Base-by-base conservation (phyloP, 306 rosid species). In the Glycyrrhiza uralensis region DNA sequence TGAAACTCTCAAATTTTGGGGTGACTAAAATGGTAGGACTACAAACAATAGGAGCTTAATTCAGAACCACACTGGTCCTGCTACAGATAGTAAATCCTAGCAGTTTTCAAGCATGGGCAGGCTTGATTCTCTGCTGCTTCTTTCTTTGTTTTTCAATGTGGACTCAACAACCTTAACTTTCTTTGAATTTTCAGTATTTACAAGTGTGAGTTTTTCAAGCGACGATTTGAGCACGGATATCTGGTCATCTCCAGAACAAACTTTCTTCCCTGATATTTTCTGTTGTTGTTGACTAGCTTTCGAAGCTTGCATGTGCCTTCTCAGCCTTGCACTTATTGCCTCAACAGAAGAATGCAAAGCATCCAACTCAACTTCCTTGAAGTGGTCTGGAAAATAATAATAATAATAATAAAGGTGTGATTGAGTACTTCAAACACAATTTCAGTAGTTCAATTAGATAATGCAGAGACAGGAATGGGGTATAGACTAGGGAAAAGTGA, bases 161-260 rank as follows among this genome's bases (percentile, higher is more conserved):
- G 92, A 83, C 61, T 88, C 98, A 20, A 92, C 95, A 23, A 90
- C 71, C 80, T 88, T 86, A 47, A 90, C 87, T 87, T 79, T 92
- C 76, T 87, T 82, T 0, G 92, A 13, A 66, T 92, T 92, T 51
- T 88, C 80, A 50, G 87, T 79, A 80, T 86, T 92, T 55, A 90
- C 74, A 38, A 92, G 91, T 5, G 96, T 28, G 69, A 72, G 90
- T 85, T 88, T 80, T 88, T 89, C 12, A 30, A 92, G 93, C 1
- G 88, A 82, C 5, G 90, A 83, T 81, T 90, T 86, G 84, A 92
- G 96, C 70, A 73, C 67, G 44, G 87, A 86, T 55, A 92, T 64
- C 68, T 88, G 96, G 26, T 79, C 81, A 80, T 84, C 91, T 54
- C 80, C 87, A 5, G 66, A 60, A 74, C 42, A n/a, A 66, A 56